Evolutionary conservation across 306 rosid species (phyloP).

Genomic region (Lathyrus sativus): DNA sequence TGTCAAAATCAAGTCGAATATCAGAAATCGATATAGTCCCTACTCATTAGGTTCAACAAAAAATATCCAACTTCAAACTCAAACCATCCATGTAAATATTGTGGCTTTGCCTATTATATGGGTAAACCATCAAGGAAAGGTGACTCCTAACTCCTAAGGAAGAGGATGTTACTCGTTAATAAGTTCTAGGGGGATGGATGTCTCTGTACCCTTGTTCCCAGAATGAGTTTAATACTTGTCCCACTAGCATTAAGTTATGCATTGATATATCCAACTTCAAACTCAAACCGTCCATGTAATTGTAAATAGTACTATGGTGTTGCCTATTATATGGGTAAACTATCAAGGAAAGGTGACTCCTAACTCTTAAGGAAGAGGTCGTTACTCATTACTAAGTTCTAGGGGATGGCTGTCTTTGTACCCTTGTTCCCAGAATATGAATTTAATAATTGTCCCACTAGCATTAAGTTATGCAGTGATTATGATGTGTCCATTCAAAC

Average conservation of each 20-base stretch:
- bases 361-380: no score
- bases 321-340: no score
- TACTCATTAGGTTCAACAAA: neutral
- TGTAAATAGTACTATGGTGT: no score
- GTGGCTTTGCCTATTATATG: slow-evolving; percentile 14
- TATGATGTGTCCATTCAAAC: slow-evolving; percentile 7
- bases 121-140: slow-evolving; percentile 21
- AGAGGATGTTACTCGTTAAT: neutral
- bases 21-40: slow-evolving; percentile 26
- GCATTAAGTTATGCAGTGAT: neutral
- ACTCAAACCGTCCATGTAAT: slow-evolving; percentile 4
- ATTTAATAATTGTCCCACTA: slow-evolving; percentile 12
- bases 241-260: no score
- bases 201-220: neutral
- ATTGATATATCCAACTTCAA: slow-evolving; percentile 1
- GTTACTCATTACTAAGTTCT: slow-evolving; percentile 1
- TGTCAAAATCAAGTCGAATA: slow-evolving; percentile 8
- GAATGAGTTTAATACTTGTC: slow-evolving; percentile 11
- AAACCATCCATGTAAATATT: slow-evolving; percentile 21
- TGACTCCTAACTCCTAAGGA: slow-evolving; percentile 14
- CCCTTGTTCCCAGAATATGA: slow-evolving; percentile 3
- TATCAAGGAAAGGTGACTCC: no score
- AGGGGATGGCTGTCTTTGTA: neutral
- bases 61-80: neutral
- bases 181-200: slow-evolving; percentile 8